Evolutionary conservation across 768 basidiomycete genomes (phyloP).

Genomic region (Russula earlei): DNA sequence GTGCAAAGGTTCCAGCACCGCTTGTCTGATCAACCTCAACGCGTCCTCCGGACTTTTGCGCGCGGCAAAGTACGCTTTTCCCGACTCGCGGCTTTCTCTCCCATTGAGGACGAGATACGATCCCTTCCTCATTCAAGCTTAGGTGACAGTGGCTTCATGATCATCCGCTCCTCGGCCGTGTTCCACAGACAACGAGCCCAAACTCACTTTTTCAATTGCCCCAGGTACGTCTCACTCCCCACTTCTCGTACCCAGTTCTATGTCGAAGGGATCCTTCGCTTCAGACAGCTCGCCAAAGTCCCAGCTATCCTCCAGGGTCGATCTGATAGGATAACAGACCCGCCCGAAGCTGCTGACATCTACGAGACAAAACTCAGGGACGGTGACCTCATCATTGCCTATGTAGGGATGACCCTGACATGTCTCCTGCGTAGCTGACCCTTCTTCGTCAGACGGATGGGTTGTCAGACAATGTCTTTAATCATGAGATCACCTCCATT

Average conservation of each 20-base stretch:
- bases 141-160: conserved; percentile 71
- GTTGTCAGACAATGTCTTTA: conserved; percentile 50
- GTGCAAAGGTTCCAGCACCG: conserved; percentile 69
- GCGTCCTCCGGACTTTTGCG: conserved; percentile 64
- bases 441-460: conserved; percentile 39
- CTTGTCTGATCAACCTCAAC: conserved; percentile 66
- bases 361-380: conserved; percentile 41
- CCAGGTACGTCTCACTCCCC: conserved; percentile 32
- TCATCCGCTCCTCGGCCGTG: conserved; percentile 59
- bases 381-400: conserved; percentile 44
- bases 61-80: conserved; percentile 57
- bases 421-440: background rate
- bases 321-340: conserved; percentile 27
- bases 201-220: conserved; percentile 40
- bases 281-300: conserved; percentile 31
- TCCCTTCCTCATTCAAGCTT: conserved; percentile 38
- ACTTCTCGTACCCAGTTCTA: background rate
- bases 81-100: background rate
- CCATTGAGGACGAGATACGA: conserved; percentile 7
- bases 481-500: conserved; percentile 59
- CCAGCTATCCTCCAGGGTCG: conserved; percentile 22
- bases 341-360: conserved; percentile 34
- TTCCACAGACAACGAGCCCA: conserved; percentile 38
- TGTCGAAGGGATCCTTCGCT: background rate
- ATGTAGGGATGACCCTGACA: conserved; percentile 28